Evolutionary conservation across 164 flowering plant species (phyloP).

Genomic region (Santalum album): DNA sequence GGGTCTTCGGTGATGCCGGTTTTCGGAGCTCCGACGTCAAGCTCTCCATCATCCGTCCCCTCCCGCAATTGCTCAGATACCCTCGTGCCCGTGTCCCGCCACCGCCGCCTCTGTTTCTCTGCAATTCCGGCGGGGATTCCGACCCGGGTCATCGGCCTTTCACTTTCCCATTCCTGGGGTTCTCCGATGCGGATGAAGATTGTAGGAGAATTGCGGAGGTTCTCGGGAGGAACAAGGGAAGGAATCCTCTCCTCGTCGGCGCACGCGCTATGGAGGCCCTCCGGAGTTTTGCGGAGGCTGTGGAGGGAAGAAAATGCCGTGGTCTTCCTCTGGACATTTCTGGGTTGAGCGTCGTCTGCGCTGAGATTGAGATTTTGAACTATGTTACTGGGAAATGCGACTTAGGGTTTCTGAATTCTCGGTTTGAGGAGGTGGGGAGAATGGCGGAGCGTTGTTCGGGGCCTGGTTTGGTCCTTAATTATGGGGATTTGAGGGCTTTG

Average conservation of each 20-base stretch:
- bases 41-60: constrained; percentile 64
- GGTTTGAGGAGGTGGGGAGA: constrained; percentile 36
- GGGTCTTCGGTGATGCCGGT: constrained; percentile 86
- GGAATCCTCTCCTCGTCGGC: constrained; percentile 79
- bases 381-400: constrained; percentile 21
- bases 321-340: constrained; percentile 35
- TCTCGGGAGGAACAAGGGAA: constrained; percentile 39
- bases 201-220: constrained; percentile 54
- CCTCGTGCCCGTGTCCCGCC: constrained; percentile 35
- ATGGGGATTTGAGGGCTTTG: constrained; percentile 64
- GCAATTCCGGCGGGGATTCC: constrained; percentile 30
- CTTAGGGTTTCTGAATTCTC: constrained; percentile 19
- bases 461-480: constrained; percentile 47
- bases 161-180: constrained; percentile 38
- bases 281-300: constrained; percentile 31
- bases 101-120: constrained; percentile 57
- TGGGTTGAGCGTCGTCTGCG: constrained; percentile 35
- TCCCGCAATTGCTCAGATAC: constrained; percentile 30
- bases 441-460: constrained; percentile 22
- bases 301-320: constrained; percentile 24
- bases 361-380: constrained; percentile 37
- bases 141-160: constrained; percentile 24
- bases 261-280: constrained; percentile 48
- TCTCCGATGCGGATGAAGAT: constrained; percentile 31
- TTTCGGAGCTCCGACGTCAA: constrained; percentile 79